Percentiles rank a stretch among this genome's conserved stretches.
Conservation (phyloP, 2,329 filamentous ascomycete species). For the Ascosphaera pollenicola region DNA sequence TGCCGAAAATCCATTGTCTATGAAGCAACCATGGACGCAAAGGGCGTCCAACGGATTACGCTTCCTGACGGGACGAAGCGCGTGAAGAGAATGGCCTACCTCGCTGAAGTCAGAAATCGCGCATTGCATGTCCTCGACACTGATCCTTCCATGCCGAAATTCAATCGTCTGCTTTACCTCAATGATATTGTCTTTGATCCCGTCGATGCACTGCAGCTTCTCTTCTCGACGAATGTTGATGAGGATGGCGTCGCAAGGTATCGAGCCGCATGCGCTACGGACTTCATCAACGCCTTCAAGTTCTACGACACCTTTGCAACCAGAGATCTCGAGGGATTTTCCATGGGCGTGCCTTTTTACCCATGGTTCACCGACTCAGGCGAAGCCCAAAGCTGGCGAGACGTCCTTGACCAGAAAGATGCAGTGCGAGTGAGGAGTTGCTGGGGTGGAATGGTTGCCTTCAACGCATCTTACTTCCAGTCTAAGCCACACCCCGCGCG, state of each 20-base stretch:
- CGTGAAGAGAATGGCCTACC: slow-evolving; percentile 51
- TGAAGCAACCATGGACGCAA: slow-evolving; percentile 35
- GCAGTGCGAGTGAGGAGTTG: slow-evolving; percentile 49
- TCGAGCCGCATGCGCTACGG: slow-evolving; percentile 50
- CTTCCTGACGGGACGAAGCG: slow-evolving; percentile 39
- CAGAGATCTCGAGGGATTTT: slow-evolving; percentile 45
- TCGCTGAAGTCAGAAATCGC: slow-evolving; percentile 51
- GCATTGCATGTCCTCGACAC: slow-evolving; percentile 41
- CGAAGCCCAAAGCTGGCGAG: slow-evolving; percentile 32
- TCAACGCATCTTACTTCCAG: slow-evolving; percentile 25
- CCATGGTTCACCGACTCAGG: slow-evolving; percentile 42
- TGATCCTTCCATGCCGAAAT: slow-evolving; percentile 16
- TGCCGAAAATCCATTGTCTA: slow-evolving; percentile 33
- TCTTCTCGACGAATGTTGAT: slow-evolving; percentile 38
- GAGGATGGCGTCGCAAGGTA: slow-evolving; percentile 34
- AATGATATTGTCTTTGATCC: slow-evolving; percentile 48
- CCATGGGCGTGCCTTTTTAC: slow-evolving; percentile 47
- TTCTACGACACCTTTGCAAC: slow-evolving; percentile 62
- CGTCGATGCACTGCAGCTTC: slow-evolving; percentile 33
- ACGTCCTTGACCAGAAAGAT: slow-evolving; percentile 35
- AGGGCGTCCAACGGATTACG: slow-evolving; percentile 34
- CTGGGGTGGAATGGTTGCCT: slow-evolving; percentile 52
- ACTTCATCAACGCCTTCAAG: slow-evolving; percentile 51
- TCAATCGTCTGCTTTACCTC: slow-evolving; percentile 35
- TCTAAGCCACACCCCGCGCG: slow-evolving; percentile 21